Conservation (phyloP, 176 grass and related monocot species). For the Echinochloa phyllopogon region DNA sequence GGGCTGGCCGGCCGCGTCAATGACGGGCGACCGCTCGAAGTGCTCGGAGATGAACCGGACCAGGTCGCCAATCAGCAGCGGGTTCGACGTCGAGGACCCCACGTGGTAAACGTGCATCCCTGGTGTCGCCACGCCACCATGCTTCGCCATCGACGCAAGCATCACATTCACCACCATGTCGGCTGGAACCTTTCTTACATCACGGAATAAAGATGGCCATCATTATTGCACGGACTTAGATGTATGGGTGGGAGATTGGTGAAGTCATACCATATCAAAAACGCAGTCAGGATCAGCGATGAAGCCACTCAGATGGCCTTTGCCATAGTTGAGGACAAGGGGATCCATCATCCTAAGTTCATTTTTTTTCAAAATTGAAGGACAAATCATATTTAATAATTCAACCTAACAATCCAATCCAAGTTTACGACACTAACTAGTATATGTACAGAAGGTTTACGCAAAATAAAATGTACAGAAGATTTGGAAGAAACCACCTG, state of each 20-base stretch:
- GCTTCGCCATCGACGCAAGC: slow-evolving; percentile 74
- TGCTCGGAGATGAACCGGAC: slow-evolving; percentile 54
- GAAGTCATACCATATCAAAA: slow-evolving; percentile 57
- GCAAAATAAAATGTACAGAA: too few species aligned
- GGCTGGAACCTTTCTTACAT: slow-evolving; percentile 19
- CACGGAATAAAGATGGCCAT: neutral
- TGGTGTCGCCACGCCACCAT: slow-evolving; percentile 35
- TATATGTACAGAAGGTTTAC: too few species aligned
- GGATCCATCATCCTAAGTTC: slow-evolving; percentile 77
- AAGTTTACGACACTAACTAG: too few species aligned
- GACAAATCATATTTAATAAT: too few species aligned
- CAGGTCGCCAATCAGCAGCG: slow-evolving; percentile 58
- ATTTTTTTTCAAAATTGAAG: neutral
- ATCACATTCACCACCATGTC: slow-evolving; percentile 65
- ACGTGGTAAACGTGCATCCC: slow-evolving; percentile 77
- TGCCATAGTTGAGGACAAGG: slow-evolving; percentile 72
- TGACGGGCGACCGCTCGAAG: slow-evolving; percentile 50
- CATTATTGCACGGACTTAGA: neutral
- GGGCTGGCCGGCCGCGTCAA: slow-evolving; percentile 52
- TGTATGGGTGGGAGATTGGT: neutral
- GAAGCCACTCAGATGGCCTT: slow-evolving; percentile 69
- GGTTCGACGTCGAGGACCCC: slow-evolving; percentile 72
- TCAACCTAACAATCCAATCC: too few species aligned
- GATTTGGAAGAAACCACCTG: too few species aligned
- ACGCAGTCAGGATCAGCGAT: slow-evolving; percentile 57